Base-by-base conservation (phyloP, 1,284 basidiomycete genomes). In the Melanopsichium pennsylvanicum region DNA sequence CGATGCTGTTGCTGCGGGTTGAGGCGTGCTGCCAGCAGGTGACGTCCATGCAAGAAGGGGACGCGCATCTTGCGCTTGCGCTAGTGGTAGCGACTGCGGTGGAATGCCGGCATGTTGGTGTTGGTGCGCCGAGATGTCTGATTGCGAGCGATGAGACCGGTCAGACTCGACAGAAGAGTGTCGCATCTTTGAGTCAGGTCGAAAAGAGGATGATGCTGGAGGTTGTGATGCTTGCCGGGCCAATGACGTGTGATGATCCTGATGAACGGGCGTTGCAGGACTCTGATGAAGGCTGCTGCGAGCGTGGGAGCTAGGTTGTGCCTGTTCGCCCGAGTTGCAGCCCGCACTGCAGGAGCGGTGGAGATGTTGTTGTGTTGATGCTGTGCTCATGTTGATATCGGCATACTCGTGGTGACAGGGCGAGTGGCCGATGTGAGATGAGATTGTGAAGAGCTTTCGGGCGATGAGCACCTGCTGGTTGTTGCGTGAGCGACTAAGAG, bases 331-430 rank as follows among this genome's bases (percentile, higher is more conserved):
- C 5, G 59, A 39, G 27, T 41, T 55, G 31, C 43, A 51, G 43
- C 51, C 43, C 29, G 33, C 51, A 35, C 29, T 48, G 39, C 38
- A 45, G 13, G 46, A 38, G 43, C 31, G 37, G 26, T 57, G 47
- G 3, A 19, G 26, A 19, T 57, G 54, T 39, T 57, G 54, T 39
- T 63, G 60, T 33, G 48, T 46, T 19, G 54, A 57, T 35, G 60
- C 60, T 40, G 52, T 26, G 36, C 44, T 63, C 60, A 63, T 52
- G n/a, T 33, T 52, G 52, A n/a, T 31, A 29, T 48, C 52, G 48
- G 43, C 60, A 63, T 63, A 49, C 60, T 63, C 48, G 39, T 10
- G 34, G 1, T 22, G 16, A 40, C 23, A 25, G 44, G 54, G 54
- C 54, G 52, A 33, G 25, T 26, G 36, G 60, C 48, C 52, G 32